Evolutionary conservation across 345 rosid species (phyloP), one percentile per base, ranked within the genome.

Genomic region (Melaleuca alternifolia): DNA sequence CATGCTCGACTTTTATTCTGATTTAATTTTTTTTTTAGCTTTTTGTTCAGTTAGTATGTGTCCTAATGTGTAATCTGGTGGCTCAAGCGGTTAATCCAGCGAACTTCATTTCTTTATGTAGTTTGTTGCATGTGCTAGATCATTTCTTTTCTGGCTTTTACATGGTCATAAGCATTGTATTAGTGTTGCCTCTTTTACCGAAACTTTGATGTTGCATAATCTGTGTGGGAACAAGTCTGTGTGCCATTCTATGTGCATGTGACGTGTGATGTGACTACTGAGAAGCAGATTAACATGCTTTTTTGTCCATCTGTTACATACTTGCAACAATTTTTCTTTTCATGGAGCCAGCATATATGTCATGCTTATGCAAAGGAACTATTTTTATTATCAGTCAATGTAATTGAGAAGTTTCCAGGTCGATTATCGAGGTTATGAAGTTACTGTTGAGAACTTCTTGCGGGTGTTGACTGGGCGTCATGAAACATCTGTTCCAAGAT

Each of bases 401-500:
- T 20, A 18, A 37, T 21, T 44, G 54, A 59, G 54, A 62, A 91
- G 88, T 53, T 75, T 89, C 87, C 95, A 97, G 99, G 99, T 96
- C 61, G 99, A 97, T 89, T 96, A 96, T 89, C 94, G 99, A 85
- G 98, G 99, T 84, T 97, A 95, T 92, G 99, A 97, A 93, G 99
- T 97, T 82, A 97, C 96, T 3, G 97, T 93, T 83, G 99, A 97
- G 89, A 96, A 95, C 65, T 96, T 97, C 85, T 87, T 97, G 86
- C 97, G 99, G 71, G 96, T 97, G 89, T 91, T 97, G 90, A 97
- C 98, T 82, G 99, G 99, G 82, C 98, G 96, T 83, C 98, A 97
- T 83, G 96, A 91, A 87, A 85, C 91, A 92, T 94, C 99, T 89
- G 99, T 97, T 93, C 99, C 99, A 89, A 95, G 99, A 91, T 96